Evolutionary conservation across 768 basidiomycete species (phyloP).

Genomic region (Serpula lacrymans): DNA sequence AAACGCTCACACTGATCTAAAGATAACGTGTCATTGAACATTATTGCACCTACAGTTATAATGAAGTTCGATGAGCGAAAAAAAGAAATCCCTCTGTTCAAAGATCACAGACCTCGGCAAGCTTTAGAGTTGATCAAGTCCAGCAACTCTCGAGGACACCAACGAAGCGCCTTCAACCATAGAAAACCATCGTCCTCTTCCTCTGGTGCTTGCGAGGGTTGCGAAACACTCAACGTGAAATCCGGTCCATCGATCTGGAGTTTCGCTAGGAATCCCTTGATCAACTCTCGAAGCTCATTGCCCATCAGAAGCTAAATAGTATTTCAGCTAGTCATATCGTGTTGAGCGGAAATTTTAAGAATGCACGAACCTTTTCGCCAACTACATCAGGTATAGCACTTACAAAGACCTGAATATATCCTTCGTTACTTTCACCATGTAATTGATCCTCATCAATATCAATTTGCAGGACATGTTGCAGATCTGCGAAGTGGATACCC

Average conservation of each 20-base stretch:
- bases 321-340: conserved; percentile 10
- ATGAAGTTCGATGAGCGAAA: not conserved
- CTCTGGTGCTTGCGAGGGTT: conserved; percentile 7
- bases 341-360: conserved; percentile 1
- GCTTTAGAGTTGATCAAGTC: conserved; percentile 94
- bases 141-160: conserved; percentile 79
- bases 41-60: conserved; percentile 73
- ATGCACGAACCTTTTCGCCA: conserved; percentile 53
- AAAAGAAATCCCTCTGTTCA: conserved; percentile 6
- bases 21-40: conserved; percentile 87
- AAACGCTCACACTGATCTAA: conserved; percentile 67
- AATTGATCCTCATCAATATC: conserved; percentile 12
- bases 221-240: conserved; percentile 17
- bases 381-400: conserved; percentile 65
- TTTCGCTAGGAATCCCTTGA: conserved; percentile 69
- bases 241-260: conserved; percentile 52
- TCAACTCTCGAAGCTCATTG: conserved; percentile 69
- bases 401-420: conserved; percentile 67
- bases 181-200: conserved; percentile 19
- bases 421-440: conserved; percentile 28
- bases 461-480: conserved; percentile 20
- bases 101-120: conserved; percentile 68
- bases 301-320: conserved; percentile 54
- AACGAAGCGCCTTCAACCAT: conserved; percentile 74
- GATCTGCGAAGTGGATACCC: conserved; percentile 60